Evolutionary conservation across 2,329 filamentous ascomycete genomes (phyloP).

Genomic region (Fusarium mexicanum): DNA sequence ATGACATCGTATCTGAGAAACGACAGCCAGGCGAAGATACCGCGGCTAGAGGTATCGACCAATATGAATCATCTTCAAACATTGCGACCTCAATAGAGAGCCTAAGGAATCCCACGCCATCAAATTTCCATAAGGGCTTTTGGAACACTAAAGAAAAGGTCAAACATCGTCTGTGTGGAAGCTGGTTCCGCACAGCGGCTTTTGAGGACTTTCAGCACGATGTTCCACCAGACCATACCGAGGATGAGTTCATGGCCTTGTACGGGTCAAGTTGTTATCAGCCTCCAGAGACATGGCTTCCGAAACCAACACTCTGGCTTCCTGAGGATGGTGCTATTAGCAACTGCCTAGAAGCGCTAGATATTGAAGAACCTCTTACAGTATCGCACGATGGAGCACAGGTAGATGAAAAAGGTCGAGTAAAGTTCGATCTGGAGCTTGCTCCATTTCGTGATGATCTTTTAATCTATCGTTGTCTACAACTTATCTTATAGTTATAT

Average conservation of each 20-base stretch:
- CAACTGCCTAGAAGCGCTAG: fast-evolving
- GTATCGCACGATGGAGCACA: not conserved
- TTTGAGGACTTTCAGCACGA: fast-evolving
- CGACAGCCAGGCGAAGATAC: fast-evolving
- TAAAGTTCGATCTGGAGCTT: not conserved
- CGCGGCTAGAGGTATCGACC: fast-evolving
- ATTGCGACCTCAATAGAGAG: fast-evolving
- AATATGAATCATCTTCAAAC: not conserved
- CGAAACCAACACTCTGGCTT: not conserved
- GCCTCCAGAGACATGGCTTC: not conserved
- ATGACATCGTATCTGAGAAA: fast-evolving
- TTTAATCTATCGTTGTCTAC: fast-evolving
- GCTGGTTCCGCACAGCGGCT: fast-evolving
- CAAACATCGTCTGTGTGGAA: not conserved
- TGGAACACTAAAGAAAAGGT: fast-evolving
- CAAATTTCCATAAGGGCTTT: fast-evolving
- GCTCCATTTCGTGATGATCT: not conserved
- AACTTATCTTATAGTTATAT: fast-evolving
- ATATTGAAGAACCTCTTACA: fast-evolving
- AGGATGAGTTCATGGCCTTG: not conserved
- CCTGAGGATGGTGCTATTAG: fast-evolving
- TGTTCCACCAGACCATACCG: not conserved
- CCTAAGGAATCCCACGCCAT: fast-evolving
- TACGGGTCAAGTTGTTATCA: not conserved
- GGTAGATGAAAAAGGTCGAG: not conserved